These are phyloP conservation scores for Exophiala spinifera DNA, from an alignment of 2,329 filamentous ascomycete species.

Conservation along the genomic window DNA sequence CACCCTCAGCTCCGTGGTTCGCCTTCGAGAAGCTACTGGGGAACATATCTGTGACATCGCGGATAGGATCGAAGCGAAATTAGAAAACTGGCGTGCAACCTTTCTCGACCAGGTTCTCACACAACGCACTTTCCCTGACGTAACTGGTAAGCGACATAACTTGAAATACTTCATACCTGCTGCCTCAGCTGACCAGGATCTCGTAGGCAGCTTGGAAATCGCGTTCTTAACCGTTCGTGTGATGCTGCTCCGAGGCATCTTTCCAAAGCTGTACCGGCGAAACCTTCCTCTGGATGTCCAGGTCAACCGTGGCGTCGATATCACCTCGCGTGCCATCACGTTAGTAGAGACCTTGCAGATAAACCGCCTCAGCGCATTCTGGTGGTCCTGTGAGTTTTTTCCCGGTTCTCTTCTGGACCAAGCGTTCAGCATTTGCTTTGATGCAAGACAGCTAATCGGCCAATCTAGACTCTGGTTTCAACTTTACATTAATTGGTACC, in stretches of 20 bases:
- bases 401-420: background rate
- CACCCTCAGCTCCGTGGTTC: conserved; percentile 14
- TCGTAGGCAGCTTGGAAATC: conserved; percentile 12
- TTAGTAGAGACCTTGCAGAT: conserved; percentile 17
- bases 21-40: conserved; percentile 9
- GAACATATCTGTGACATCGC: conserved; percentile 11
- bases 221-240: conserved; percentile 14
- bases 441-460: background rate
- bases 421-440: background rate
- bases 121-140: conserved; percentile 16
- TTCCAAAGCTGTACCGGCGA: conserved; percentile 16
- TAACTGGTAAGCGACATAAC: conserved; percentile 9
- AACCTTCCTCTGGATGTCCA: conserved; percentile 7
- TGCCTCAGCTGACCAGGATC: no score
- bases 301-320: conserved; percentile 7
- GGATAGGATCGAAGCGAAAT: conserved; percentile 11
- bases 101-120: conserved; percentile 13
- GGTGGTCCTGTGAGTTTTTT: conserved; percentile 18
- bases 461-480: conserved; percentile 12
- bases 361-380: conserved; percentile 16
- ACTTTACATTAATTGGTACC: conserved; percentile 13
- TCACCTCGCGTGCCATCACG: conserved; percentile 8
- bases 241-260: conserved; percentile 18
- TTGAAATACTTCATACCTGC: no score
- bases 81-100: conserved; percentile 9